A percentile compares a stretch with the other conserved stretches of the same genome.
Evolutionary conservation across 1,139 yeast genomes (phyloP).

Genomic region (Hansenula sp.): DNA sequence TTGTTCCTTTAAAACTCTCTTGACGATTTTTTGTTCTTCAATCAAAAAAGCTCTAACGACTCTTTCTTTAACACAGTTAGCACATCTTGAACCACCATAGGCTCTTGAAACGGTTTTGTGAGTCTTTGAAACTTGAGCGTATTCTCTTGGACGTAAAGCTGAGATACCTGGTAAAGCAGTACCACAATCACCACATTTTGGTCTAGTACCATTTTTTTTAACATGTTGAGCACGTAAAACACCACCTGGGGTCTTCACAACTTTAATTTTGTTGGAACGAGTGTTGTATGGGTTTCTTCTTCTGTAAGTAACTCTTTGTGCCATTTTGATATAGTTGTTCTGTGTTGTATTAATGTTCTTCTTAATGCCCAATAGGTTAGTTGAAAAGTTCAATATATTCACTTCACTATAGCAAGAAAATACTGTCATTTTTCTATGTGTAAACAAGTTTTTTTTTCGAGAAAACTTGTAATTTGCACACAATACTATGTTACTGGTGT

Average conservation of each 20-base stretch:
- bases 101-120: slow-evolving; percentile 98
- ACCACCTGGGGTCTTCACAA: slow-evolving; percentile 99
- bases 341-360: background rate
- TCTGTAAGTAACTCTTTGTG: slow-evolving; percentile 80
- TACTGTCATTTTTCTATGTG: no score
- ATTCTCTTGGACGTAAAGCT: slow-evolving; percentile 96
- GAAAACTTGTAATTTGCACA: no score
- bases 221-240: slow-evolving; percentile 95
- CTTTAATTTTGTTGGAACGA: slow-evolving; percentile 98
- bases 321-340: slow-evolving; percentile 42
- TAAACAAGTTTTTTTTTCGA: no score
- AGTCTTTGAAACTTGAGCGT: slow-evolving; percentile 92
- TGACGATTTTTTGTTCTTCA: slow-evolving; percentile 99
- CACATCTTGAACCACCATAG: slow-evolving; percentile 99
- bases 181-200: slow-evolving; percentile 99
- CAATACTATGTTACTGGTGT: background rate
- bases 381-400: background rate
- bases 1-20: slow-evolving; percentile 96
- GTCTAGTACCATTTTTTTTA: slow-evolving; percentile 92
- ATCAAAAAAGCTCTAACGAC: slow-evolving; percentile 98
- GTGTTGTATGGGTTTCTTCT: slow-evolving; percentile 93
- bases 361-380: no score
- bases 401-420: background rate
- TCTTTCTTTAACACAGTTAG: slow-evolving; percentile 98
- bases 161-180: slow-evolving; percentile 86